Conservation (phyloP, 257 asterid genomes). For the Ehretia macrophylla region DNA sequence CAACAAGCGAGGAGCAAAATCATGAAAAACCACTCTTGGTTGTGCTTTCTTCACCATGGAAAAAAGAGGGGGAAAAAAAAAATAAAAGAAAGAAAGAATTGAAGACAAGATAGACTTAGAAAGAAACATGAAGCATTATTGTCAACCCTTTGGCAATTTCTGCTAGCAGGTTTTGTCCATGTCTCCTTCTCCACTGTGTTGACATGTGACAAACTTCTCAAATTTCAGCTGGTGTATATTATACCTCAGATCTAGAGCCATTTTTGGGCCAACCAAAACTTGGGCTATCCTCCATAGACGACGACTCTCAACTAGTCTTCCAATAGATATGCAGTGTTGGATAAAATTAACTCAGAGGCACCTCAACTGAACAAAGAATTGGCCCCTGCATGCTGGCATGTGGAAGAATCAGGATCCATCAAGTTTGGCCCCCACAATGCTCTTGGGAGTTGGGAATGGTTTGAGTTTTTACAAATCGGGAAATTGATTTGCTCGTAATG, state of each 20-base stretch:
- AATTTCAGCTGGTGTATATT: not conserved
- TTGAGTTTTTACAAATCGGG: too few species aligned
- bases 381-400: not conserved
- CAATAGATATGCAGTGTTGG: too few species aligned
- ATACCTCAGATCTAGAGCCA: too few species aligned
- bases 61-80: not conserved
- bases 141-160: not conserved
- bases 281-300: too few species aligned
- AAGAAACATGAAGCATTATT: not conserved
- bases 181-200: not conserved
- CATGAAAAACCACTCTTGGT: not conserved
- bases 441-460: not conserved
- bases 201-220: not conserved
- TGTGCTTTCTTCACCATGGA: not conserved
- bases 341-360: too few species aligned
- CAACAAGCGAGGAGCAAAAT: not conserved
- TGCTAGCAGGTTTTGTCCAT: not conserved
- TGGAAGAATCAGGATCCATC: not conserved
- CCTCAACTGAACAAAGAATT: not conserved
- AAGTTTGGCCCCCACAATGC: not conserved
- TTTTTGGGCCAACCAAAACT: not conserved
- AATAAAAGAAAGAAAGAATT: too few species aligned
- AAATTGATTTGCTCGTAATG: too few species aligned
- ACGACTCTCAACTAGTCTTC: too few species aligned
- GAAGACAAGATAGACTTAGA: not conserved